phyloP scores from a whole-genome alignment of 208 protist species.

The Herpetomonas samuelpessoai region DNA sequence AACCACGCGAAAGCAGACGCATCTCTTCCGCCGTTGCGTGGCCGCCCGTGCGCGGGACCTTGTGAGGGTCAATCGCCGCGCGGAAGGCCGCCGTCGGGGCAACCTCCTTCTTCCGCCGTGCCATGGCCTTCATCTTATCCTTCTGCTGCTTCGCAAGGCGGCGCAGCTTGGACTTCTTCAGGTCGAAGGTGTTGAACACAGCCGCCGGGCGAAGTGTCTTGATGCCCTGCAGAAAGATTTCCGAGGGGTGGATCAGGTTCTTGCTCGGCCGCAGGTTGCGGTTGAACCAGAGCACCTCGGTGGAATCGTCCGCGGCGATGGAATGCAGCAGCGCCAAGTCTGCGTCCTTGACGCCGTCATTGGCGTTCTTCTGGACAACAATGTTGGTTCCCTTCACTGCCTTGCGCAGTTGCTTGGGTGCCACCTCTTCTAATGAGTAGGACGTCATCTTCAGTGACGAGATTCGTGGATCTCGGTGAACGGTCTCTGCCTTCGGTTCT shows the following conservation, averaged over 20 bases:
- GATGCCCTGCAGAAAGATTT: constrained; percentile 70
- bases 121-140: constrained; percentile 43
- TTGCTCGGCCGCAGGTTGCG: constrained; percentile 60
- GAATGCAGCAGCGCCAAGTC: constrained; percentile 42
- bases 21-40: constrained; percentile 48
- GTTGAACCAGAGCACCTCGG: constrained; percentile 67
- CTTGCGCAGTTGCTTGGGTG: constrained; percentile 38
- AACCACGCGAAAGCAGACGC: constrained; percentile 52
- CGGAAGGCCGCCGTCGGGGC: constrained; percentile 75
- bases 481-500: too few relatives aligned
- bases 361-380: constrained; percentile 45
- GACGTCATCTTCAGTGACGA: too few relatives aligned
- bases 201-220: constrained; percentile 66
- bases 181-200: constrained; percentile 78
- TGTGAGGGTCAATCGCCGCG: constrained; percentile 72
- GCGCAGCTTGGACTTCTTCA: constrained; percentile 65
- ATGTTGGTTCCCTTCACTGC: constrained; percentile 77
- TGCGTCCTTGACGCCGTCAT: constrained; percentile 38
- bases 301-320: constrained; percentile 60
- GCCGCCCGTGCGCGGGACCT: constrained; percentile 60
- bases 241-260: constrained; percentile 72
- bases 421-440: too few relatives aligned
- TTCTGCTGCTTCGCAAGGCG: constrained; percentile 71
- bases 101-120: constrained; percentile 55
- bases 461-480: too few relatives aligned